Base-by-base conservation (phyloP, 352 stramenopile species). In the Globisporangium sylvaticum region DNA sequence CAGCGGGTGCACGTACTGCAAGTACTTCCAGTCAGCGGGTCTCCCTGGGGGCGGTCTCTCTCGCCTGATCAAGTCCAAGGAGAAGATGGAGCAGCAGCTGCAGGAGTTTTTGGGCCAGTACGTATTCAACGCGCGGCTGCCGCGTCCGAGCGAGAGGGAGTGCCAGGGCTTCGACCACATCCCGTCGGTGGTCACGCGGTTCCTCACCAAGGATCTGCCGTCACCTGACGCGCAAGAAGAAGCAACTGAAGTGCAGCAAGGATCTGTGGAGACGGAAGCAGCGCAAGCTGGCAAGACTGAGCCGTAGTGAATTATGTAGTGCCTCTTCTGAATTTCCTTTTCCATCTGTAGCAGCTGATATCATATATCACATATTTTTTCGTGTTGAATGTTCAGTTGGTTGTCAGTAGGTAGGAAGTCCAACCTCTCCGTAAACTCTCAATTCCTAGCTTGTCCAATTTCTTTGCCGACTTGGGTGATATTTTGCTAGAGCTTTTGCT, bases 151-250 rank as follows among this genome's bases (percentile, higher is more conserved):
- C 37, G 53, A 54, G 52, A 15, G 18, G 31, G 52, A 62, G 24
- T 67, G 62, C 34, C 32, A 67, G 62, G 62, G 62, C 62, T 67
- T 57, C 20, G 52, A 67, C 52, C 52, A 67, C 52, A 62, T 67
- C 53, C 37, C 62, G 37, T 67, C 62, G 8, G 24, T 67, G 15
- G 24, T 67, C 24, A 67, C 62, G 53, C 62, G 52, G 52, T 67
- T 67, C 62, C 22, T 67, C 22, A 55, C 52, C 3, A 67, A 62
- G 24, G 52, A 59, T 9, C 9, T 66, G 32, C 50, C 48, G 8
- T 2, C 18, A 8, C 18, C 25, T 46, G 39, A 46, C 14, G 14
- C 39, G 3, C 12, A 46, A 5, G 39, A 8, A n/a, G n/a, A n/a
- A n/a, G n/a, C n/a, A n/a, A n/a, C n/a, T 7, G 39, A 46, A 46